Evolutionary conservation across 2,329 filamentous ascomycete genomes (phyloP), one percentile per base, ranked within the genome.

Genomic region (Colletotrichum limetticola): DNA sequence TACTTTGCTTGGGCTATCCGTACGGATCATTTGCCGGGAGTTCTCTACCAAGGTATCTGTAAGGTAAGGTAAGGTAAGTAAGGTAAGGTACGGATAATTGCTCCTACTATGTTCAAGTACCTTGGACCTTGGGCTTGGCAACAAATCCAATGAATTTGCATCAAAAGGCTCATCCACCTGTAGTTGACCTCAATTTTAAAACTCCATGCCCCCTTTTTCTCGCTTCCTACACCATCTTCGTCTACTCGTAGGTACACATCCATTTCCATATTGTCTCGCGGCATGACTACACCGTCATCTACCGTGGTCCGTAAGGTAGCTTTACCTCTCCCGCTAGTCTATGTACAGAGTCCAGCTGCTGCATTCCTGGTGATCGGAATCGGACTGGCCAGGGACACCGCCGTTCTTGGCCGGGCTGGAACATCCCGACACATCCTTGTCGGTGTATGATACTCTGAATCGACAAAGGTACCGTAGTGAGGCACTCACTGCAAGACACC

Each of bases 391-490:
- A 61, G 62, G 57, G 53, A 55, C 64, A 61, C 57, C 57, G 64
- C 46, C 63, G 46, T 71, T 67, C 57, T 71, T 67, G 49, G 52
- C 26, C 30, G 9, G 42, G 37, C 52, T 64, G 28, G 69, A 37
- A 59, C 58, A 69, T 64, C 65, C 58, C 42, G 69, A 59, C 30
- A 46, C 59, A 59, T 28, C 59, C 52, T 14, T 24, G 22, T 53
- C 60, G 6, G n/a, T 63, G 12, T n/a, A 26, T 19, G 55, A 42
- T 49, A 56, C 42, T 53, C 59, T 58, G 64, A 57, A 68, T 58
- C 35, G 65, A 68, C 57, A 52, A 57, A 68, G 12, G 59, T 35
- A 5, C 26, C 26, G 26, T 26, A 35, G 3, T 35, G 11, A 35
- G 32, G 32, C 32, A 35, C 32, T 35, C 32, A 35, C 32, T 35